Evolutionary conservation across 176 grass and related monocot genomes (phyloP), one percentile per base, ranked within the genome.

Genomic region (Raddia guianensis): DNA sequence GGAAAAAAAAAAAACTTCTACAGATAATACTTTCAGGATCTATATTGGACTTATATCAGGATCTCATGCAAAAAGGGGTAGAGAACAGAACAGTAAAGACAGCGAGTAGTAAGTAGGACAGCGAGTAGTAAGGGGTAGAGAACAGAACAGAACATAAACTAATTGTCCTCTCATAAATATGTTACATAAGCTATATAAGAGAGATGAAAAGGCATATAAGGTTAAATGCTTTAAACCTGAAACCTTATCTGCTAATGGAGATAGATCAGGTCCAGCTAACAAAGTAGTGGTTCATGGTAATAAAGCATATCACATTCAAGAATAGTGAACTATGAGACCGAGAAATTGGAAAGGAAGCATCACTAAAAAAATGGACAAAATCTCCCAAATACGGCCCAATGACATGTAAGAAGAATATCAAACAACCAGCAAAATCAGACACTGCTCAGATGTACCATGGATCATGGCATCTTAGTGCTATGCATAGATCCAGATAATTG

Each of bases 381-480:
- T 56, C 16, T 56, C 9, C 34, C 15, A 43, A 1, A 48, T 46
- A 69, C 1, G 66, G 48, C 14, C 19, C 47, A 69, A 51, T 47
- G 19, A n/a, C 6, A 71, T 9, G 48, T 34, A 32, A 47, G 49
- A 68, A 48, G 47, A 70, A 70, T 70, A 68, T 7, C 43, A 68
- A 70, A 49, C 8, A 27, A 32, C 68, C 19, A 70, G n/a, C 27
- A 27, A 70, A 70, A 70, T 27, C n/a, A 70, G 45, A 70, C 6
- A 0, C 6, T 12, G 6, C n/a, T 20, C 42, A 9, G 15, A 47
- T 47, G 5, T 45, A 32, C 43, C 35, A 67, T 11, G 9, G 18
- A 4, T 11, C 43, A 47, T 70, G 55, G n/a, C 18, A 58, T 58
- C n/a, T 58, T 2, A 40, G 4, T 40, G 37, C 37, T 40, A 40